phyloP scores from a whole-genome alignment of 192 early-diverging fungal genomes.

The Podila horticola region DNA sequence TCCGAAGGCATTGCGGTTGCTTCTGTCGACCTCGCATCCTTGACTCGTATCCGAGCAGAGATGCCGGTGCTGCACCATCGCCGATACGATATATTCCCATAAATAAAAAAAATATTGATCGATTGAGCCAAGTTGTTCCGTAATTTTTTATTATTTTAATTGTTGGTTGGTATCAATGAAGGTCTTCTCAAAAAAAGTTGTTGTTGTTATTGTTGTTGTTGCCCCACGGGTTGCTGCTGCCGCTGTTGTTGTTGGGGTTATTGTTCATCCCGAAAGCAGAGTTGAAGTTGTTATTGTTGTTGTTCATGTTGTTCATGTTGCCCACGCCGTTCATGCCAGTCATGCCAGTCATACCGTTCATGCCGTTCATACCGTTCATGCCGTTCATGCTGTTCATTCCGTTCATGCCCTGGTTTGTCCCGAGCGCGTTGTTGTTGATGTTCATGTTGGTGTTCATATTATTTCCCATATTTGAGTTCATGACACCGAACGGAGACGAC shows the following conservation, averaged over 20 bases:
- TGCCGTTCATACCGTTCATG: slow-evolving; percentile 15
- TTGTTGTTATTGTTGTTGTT: slow-evolving; percentile 34
- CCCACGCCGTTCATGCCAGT: slow-evolving; percentile 5
- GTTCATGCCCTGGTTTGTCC: slow-evolving; percentile 11
- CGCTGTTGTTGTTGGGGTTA: slow-evolving; percentile 13
- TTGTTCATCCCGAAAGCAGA: slow-evolving; percentile 36
- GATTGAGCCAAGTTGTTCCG: not conserved
- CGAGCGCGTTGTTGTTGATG: slow-evolving; percentile 9
- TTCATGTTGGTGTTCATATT: slow-evolving; percentile 8
- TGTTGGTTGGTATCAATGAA: no score
- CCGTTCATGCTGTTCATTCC: slow-evolving; percentile 16
- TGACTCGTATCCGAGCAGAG: slow-evolving; percentile 69
- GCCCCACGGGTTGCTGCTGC: slow-evolving; percentile 22
- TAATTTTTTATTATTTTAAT: not conserved
- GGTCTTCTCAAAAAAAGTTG: slow-evolving; percentile 10
- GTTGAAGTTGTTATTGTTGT: slow-evolving; percentile 17
- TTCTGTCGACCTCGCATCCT: slow-evolving; percentile 69
- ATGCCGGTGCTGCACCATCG: slow-evolving; percentile 83
- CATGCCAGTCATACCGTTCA: slow-evolving; percentile 3
- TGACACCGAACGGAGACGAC: slow-evolving; percentile 3
- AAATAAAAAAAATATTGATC: not conserved
- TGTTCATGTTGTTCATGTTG: slow-evolving; percentile 8
- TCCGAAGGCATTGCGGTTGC: slow-evolving; percentile 72
- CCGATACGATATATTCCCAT: slow-evolving; percentile 67
- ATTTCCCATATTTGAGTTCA: not conserved